Percentiles rank a stretch among this genome's conserved stretches.
Evolutionary conservation across 495 filamentous ascomycete genomes (phyloP).

Genomic region (Penicillium roqueforti): DNA sequence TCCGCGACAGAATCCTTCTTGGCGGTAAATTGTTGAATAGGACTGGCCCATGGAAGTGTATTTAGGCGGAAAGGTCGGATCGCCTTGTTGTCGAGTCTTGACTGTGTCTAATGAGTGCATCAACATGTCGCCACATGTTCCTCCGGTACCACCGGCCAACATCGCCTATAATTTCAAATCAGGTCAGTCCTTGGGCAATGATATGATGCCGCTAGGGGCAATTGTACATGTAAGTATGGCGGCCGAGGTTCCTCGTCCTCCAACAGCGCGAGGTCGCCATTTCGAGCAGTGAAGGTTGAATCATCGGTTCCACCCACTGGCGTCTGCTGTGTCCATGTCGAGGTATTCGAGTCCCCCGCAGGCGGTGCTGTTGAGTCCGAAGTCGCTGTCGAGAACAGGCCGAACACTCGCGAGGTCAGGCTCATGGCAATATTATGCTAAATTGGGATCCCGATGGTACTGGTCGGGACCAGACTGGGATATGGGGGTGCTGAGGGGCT

Average conservation of each 20-base stretch:
- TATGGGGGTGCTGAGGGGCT: conserved; percentile 14
- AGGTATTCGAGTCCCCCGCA: conserved; percentile 14
- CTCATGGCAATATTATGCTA: conserved; percentile 42
- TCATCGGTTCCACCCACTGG: conserved; percentile 2
- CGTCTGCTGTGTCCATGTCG: not conserved
- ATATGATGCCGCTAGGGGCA: not conserved
- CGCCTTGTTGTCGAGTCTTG: conserved; percentile 97
- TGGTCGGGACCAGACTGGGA: conserved; percentile 31
- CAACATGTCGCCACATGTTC: conserved; percentile 89
- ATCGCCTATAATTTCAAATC: conserved; percentile 59
- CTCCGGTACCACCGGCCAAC: conserved; percentile 88
- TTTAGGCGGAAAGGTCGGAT: conserved; percentile 83
- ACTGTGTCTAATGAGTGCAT: conserved; percentile 99
- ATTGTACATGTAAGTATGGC: conserved; percentile 62
- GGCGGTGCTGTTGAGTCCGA: conserved; percentile 19
- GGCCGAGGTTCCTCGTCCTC: conserved; percentile 53
- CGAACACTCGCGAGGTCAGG: conserved; percentile 43
- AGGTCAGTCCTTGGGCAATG: conserved; percentile 2
- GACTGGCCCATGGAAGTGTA: conserved; percentile 85
- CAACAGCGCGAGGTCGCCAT: conserved; percentile 14
- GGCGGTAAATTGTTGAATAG: conserved; percentile 85
- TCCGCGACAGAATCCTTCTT: conserved; percentile 83
- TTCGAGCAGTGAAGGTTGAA: conserved; percentile 13
- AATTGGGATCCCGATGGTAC: conserved; percentile 31
- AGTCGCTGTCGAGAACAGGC: conserved; percentile 40